phyloP scores from a whole-genome alignment of 2,329 filamentous ascomycete genomes.

The Immersiporthe knoxdaviesiana region DNA sequence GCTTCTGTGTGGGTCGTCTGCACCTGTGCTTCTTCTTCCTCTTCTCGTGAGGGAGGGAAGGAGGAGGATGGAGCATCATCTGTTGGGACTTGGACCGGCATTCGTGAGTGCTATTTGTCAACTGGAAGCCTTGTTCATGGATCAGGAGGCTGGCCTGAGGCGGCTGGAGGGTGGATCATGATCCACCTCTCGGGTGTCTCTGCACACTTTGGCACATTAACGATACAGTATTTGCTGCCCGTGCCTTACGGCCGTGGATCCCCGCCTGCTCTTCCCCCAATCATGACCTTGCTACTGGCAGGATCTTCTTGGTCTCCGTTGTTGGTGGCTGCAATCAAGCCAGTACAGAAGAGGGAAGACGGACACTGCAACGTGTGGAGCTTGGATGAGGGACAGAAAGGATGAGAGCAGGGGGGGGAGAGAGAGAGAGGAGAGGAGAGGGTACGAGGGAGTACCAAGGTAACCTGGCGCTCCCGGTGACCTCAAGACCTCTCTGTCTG shows the following conservation, averaged over 20 bases:
- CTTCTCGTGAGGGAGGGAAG: too few relatives aligned
- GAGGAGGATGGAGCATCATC: neutral
- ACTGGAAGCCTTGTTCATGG: neutral
- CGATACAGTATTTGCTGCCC: neutral
- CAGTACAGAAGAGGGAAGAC: neutral
- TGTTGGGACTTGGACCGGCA: neutral
- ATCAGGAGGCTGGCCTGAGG: neutral
- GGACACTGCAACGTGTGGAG: neutral
- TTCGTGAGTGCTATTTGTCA: neutral
- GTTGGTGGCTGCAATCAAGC: neutral
- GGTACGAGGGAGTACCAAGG: neutral
- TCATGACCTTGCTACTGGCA: neutral
- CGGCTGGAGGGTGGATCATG: neutral
- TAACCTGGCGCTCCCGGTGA: neutral
- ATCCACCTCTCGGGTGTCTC: neutral
- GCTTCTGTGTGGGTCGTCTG: neutral
- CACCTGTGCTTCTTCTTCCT: neutral
- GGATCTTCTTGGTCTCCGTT: neutral
- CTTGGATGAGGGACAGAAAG: neutral
- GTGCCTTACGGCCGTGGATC: neutral
- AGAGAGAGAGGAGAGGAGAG: neutral
- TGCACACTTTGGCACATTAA: neutral
- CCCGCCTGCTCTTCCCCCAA: neutral
- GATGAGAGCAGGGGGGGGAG: neutral
- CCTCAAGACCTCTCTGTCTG: neutral